Percentiles rank a stretch among this genome's conserved stretches.
Evolutionary conservation across 345 rosid genomes (phyloP).

Genomic region (Hevea brasiliensis): DNA sequence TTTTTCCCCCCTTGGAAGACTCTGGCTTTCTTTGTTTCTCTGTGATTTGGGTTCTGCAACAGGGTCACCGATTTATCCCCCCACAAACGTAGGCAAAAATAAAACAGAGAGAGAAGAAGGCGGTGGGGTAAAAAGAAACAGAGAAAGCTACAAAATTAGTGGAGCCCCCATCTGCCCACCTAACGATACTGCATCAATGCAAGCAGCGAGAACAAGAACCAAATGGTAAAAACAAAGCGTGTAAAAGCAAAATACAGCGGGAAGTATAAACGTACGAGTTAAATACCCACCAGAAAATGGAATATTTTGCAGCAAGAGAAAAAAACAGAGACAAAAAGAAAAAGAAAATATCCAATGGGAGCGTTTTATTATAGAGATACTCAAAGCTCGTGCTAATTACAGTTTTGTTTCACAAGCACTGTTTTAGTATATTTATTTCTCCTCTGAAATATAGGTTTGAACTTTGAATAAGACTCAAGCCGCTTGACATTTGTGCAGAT

Average conservation of each 20-base stretch:
- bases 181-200: constrained; percentile 6
- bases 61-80: constrained; percentile 27
- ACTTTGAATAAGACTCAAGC: background rate
- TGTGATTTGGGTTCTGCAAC: constrained; percentile 22
- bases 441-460: background rate
- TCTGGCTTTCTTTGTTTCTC: background rate
- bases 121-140: background rate
- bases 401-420: background rate
- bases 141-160: background rate
- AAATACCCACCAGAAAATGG: background rate
- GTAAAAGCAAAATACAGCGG: background rate
- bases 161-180: constrained; percentile 12
- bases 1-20: background rate
- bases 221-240: background rate
- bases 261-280: background rate
- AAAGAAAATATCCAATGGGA: too few relatives aligned
- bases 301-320: too few relatives aligned
- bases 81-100: constrained; percentile 23
- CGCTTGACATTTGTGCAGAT: background rate
- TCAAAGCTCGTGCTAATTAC: background rate
- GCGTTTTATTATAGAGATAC: too few relatives aligned
- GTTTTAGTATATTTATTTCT: background rate
- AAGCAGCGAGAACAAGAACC: background rate
- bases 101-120: background rate
- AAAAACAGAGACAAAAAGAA: too few relatives aligned